phyloP scores from a whole-genome alignment of 1,139 yeast genomes.

The Taphrina betulina region DNA sequence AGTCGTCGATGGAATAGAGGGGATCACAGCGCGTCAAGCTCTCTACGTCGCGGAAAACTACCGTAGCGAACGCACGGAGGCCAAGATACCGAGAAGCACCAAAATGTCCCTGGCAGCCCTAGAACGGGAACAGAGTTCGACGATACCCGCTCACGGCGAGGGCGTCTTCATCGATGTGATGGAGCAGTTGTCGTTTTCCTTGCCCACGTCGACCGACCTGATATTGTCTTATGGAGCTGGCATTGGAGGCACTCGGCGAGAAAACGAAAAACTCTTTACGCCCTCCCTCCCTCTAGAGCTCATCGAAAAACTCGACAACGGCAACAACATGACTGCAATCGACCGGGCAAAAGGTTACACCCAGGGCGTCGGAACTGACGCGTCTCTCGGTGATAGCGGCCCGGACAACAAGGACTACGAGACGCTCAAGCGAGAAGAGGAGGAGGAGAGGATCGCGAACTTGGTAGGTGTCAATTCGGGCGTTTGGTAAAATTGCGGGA shows the following conservation, averaged over 20 bases:
- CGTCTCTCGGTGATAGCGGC: background rate
- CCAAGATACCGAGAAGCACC: slow-evolving; percentile 45
- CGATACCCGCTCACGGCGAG: slow-evolving; percentile 9
- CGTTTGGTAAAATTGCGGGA: slow-evolving; percentile 28
- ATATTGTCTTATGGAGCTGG: slow-evolving; percentile 50
- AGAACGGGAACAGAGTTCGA: slow-evolving; percentile 34
- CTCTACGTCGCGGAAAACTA: slow-evolving; percentile 48
- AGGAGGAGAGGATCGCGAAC: slow-evolving; percentile 15
- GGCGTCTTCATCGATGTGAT: slow-evolving; percentile 35
- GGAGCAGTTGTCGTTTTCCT: slow-evolving; percentile 44
- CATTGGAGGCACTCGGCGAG: slow-evolving; percentile 45
- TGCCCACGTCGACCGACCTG: slow-evolving; percentile 48
- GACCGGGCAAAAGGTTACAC: slow-evolving; percentile 28
- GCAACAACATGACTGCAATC: slow-evolving; percentile 4
- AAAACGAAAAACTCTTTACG: slow-evolving; percentile 45
- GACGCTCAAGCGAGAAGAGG: slow-evolving; percentile 6
- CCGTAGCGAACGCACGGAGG: slow-evolving; percentile 80
- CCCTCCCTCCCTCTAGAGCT: slow-evolving; percentile 48
- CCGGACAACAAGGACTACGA: slow-evolving; percentile 2
- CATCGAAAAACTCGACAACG: slow-evolving; percentile 44
- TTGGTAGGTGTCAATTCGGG: slow-evolving; percentile 27
- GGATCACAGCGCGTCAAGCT: slow-evolving; percentile 47
- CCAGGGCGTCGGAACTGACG: slow-evolving; percentile 8
- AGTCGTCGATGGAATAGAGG: slow-evolving; percentile 53
- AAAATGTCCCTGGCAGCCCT: slow-evolving; percentile 35